phyloP scores from a whole-genome alignment of 768 basidiomycete genomes.

The Kwoniella dendrophila region DNA sequence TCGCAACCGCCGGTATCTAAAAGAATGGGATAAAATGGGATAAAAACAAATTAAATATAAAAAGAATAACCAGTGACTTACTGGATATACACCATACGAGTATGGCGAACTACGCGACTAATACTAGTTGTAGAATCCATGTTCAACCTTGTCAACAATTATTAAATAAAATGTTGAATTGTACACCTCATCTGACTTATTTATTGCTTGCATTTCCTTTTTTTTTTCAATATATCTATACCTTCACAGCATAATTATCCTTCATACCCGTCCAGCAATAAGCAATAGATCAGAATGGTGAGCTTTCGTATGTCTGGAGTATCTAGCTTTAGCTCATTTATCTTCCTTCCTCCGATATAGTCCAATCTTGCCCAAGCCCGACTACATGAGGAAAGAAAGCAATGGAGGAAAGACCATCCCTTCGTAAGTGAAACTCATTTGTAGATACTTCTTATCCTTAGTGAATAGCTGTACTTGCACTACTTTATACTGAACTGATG shows the following conservation, averaged over 20 bases:
- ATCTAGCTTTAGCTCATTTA: not conserved
- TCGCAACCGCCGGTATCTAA: constrained; percentile 14
- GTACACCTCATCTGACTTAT: too few species aligned
- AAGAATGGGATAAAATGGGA: not conserved
- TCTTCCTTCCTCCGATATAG: constrained; percentile 6
- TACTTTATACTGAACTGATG: not conserved
- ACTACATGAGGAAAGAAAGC: constrained; percentile 94
- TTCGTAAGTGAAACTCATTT: constrained; percentile 67
- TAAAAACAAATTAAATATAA: not conserved
- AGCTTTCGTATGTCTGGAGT: not conserved
- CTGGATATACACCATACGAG: not conserved
- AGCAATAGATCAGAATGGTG: constrained; percentile 6
- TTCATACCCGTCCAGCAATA: too few species aligned
- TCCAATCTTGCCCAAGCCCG: constrained; percentile 65
- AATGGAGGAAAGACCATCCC: constrained; percentile 98
- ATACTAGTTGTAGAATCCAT: too few species aligned
- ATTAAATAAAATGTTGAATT: too few species aligned
- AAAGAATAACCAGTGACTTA: not conserved
- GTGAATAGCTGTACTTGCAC: not conserved
- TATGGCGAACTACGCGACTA: too few species aligned
- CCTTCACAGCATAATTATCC: too few species aligned
- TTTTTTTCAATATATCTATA: too few species aligned
- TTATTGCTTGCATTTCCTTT: too few species aligned
- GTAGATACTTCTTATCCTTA: not conserved
- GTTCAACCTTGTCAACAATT: too few species aligned